These are phyloP conservation scores for Pseudopithomyces maydicus DNA, from an alignment of 2,329 filamentous ascomycete genomes.

Conservation along the genomic window DNA sequence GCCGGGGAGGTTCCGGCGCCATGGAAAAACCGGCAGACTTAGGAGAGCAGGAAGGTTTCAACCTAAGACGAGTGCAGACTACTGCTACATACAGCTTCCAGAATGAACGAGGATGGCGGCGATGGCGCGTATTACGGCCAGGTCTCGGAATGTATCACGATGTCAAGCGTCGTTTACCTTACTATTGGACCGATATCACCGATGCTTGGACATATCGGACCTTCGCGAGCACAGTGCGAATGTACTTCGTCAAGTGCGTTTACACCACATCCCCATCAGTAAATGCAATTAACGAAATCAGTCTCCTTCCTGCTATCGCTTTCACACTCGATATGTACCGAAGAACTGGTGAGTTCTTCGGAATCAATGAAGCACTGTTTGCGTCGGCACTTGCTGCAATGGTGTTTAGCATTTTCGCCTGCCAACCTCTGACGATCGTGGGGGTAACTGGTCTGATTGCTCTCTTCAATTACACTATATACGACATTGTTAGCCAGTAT, in stretches of 20 bases:
- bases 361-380: conserved; percentile 62
- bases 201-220: conserved; percentile 62
- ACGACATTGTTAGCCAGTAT: conserved; percentile 59
- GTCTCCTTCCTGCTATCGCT: conserved; percentile 62
- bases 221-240: conserved; percentile 60
- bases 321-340: conserved; percentile 65
- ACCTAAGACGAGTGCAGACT: conserved; percentile 14
- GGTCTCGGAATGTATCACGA: conserved; percentile 61
- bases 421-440: conserved; percentile 62
- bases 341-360: conserved; percentile 59
- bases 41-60: background rate
- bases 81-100: conserved; percentile 43
- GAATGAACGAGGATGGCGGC: conserved; percentile 46
- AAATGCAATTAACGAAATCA: conserved; percentile 17
- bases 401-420: conserved; percentile 58
- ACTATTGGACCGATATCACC: conserved; percentile 61
- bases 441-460: conserved; percentile 58
- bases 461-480: conserved; percentile 65
- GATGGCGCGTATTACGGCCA: conserved; percentile 50
- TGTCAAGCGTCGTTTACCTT: conserved; percentile 57
- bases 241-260: conserved; percentile 63
- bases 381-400: conserved; percentile 61
- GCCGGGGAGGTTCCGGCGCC: background rate
- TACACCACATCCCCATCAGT: too few relatives aligned
- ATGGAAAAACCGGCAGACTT: background rate